Evolutionary conservation across 306 rosid species (phyloP).

Genomic region (Alnus rubra): DNA sequence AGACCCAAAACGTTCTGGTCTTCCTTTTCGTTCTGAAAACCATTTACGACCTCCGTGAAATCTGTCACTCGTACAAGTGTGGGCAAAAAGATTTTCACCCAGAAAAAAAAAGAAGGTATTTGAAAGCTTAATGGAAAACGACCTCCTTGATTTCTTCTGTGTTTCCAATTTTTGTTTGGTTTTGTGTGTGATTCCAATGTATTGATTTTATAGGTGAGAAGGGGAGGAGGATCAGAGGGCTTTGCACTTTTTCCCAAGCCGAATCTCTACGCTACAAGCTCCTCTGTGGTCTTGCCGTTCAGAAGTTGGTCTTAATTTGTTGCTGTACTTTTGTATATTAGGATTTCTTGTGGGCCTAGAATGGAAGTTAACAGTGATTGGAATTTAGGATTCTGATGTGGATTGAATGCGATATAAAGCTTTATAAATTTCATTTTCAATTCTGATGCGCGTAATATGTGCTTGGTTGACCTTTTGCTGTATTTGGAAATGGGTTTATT

Average conservation of each 20-base stretch:
- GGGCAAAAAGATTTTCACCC: too few species aligned
- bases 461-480: background rate
- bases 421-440: background rate
- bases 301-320: background rate
- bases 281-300: too few species aligned
- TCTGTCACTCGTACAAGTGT: too few species aligned
- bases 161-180: background rate
- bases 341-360: background rate
- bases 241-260: too few species aligned
- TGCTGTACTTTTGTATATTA: background rate
- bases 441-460: background rate
- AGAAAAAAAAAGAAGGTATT: too few species aligned
- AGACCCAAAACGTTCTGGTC: constrained; percentile 57
- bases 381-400: background rate
- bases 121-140: too few species aligned
- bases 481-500: background rate
- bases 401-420: background rate
- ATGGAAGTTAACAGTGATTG: background rate
- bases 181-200: too few species aligned
- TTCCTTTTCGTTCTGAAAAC: background rate
- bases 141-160: background rate
- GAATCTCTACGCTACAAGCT: too few species aligned
- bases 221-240: constrained; percentile 47
- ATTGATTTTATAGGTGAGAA: too few species aligned
- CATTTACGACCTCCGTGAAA: too few species aligned